These are phyloP conservation scores for Dendrobium nobile DNA, from an alignment of 106 monocot species.

Conservation along the genomic window DNA sequence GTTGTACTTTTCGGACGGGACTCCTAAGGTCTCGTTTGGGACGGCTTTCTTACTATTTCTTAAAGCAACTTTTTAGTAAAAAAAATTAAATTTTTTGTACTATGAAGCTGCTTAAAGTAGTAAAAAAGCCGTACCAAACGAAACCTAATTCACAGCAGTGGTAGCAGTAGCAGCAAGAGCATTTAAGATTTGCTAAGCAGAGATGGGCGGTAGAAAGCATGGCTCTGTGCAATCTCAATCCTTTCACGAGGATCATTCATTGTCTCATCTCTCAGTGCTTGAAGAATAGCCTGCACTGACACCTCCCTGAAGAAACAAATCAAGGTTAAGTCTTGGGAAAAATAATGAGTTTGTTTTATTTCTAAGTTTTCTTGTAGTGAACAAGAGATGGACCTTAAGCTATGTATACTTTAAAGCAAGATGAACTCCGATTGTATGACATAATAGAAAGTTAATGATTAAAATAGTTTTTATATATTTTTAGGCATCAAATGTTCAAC, in stretches of 20 bases:
- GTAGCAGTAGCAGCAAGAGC: not conserved
- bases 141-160: not conserved
- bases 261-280: constrained; percentile 86
- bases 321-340: not conserved
- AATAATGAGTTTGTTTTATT: not conserved
- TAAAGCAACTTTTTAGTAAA: too few species aligned
- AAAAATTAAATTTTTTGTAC: too few species aligned
- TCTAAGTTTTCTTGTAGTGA: too few species aligned
- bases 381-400: too few species aligned
- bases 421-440: not conserved
- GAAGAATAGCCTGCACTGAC: constrained; percentile 70
- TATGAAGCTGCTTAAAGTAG: too few species aligned
- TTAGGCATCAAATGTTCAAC: too few species aligned
- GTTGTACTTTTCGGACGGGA: too few species aligned
- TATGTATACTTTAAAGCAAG: not conserved
- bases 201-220: constrained; percentile 77
- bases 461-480: too few species aligned
- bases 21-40: too few species aligned
- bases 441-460: too few species aligned
- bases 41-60: too few species aligned
- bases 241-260: constrained; percentile 95
- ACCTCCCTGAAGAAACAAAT: constrained; percentile 52
- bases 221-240: constrained; percentile 91
- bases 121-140: too few species aligned
- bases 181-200: constrained; percentile 64